Base-by-base conservation (phyloP, 345 rosid species). In the Hibiscus tridactylites region DNA sequence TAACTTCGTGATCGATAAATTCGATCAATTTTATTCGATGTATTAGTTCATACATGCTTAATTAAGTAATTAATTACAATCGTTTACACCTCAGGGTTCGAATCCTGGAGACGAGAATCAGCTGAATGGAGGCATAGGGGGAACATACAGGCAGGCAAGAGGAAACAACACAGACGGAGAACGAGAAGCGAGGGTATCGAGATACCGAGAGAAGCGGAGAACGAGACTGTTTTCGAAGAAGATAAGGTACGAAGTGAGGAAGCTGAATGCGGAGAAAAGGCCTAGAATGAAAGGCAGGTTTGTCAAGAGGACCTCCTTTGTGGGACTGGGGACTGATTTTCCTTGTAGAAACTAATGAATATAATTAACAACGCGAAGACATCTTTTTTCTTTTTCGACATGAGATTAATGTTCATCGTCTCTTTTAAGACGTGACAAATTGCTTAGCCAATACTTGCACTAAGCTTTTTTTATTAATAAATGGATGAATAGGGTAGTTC, bases 261-360 rank as follows among this genome's bases (percentile, higher is more conserved):
- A 86, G 71, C 75, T 86, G 62, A 88, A 88, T 19, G 93, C 93
- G 1, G 93, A 85, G 81, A 84, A 83, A 73, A 85, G 93, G 77
- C 90, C 93, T 46, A 77, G 93, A 68, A 82, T 88, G 86, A 86
- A 85, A 83, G 93, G 93, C 17, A 78, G 93, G 17, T 86, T 88
- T 50, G 93, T 85, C 1, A 88, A 86, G 87, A 88, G 88, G 77
- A 72, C 82, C 3, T 74, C 82, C n/a, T 71, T 72, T 26, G 24
- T 61, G 54, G 24, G 60, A 56, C 60, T 61, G 61, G 81, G 73
- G 37, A 47, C 56, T 39, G 50, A n/a, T 65, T 58, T 58, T 26
- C 35, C 35, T 56, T 21, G 4, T 11, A 26, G 4, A 8, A 58
- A 58, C 62, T 58, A 56, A 56, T 19, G 44, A 4, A 10, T 58